A percentile compares a stretch with the other conserved stretches of the same genome.
These are phyloP conservation scores for Croton setiger DNA, from an alignment of 441 rosid species.

Conservation along the genomic window DNA sequence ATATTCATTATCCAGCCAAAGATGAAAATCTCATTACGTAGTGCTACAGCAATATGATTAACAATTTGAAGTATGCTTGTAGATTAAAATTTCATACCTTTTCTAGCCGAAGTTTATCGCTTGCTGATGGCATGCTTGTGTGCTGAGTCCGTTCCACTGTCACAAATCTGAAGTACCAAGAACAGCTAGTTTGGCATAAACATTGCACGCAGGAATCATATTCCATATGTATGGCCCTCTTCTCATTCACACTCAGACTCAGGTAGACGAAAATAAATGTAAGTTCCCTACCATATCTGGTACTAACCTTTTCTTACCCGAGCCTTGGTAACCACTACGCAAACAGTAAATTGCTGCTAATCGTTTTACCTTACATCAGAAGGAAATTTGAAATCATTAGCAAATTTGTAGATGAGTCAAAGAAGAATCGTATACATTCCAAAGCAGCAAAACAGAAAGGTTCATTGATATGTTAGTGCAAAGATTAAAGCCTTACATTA, in stretches of 20 bases:
- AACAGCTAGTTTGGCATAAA: background rate
- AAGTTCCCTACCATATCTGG: background rate
- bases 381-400: background rate
- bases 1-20: constrained; percentile 5
- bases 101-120: constrained; percentile 66
- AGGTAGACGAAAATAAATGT: constrained; percentile 1
- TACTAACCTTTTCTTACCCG: constrained; percentile 75
- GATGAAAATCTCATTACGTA: constrained; percentile 7
- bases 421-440: constrained; percentile 12
- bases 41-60: background rate
- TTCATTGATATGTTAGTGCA: background rate
- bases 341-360: constrained; percentile 71
- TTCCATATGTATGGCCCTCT: background rate
- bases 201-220: too few relatives aligned
- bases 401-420: background rate
- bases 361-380: constrained; percentile 43
- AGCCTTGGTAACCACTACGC: constrained; percentile 57
- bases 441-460: background rate
- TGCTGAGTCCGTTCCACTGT: constrained; percentile 58
- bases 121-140: constrained; percentile 76
- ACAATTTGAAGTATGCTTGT: background rate
- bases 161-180: constrained; percentile 46
- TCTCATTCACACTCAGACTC: constrained; percentile 4
- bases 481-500: background rate
- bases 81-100: constrained; percentile 41